Conservation (phyloP, 345 rosid genomes). For the Xanthoceras sorbifolium region DNA sequence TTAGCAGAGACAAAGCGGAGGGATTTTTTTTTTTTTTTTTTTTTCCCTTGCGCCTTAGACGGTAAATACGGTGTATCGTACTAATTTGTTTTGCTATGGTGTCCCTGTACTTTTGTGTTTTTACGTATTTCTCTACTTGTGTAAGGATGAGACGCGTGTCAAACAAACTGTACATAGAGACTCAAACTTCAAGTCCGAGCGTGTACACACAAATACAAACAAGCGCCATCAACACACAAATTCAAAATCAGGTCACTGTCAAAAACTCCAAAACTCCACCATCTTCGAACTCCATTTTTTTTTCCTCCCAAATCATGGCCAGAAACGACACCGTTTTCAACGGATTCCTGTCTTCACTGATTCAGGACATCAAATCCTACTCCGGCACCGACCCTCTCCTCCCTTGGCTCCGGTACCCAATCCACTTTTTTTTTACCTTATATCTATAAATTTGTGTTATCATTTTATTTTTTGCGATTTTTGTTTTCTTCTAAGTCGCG, state of each 20-base stretch:
- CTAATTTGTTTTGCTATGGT: background rate
- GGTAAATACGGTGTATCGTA: background rate
- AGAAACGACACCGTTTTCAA: constrained; percentile 32
- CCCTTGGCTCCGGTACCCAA: constrained; percentile 85
- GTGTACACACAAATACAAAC: background rate
- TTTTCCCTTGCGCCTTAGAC: too few species aligned
- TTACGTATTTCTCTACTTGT: background rate
- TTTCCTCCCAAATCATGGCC: background rate
- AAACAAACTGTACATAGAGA: background rate
- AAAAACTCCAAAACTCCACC: background rate
- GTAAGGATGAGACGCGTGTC: background rate
- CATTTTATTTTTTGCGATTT: background rate
- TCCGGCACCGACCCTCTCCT: constrained; percentile 80
- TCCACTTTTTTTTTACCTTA: background rate
- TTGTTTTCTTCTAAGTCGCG: background rate
- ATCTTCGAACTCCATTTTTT: background rate
- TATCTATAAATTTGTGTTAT: constrained; percentile 3
- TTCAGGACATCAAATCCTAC: constrained; percentile 80
- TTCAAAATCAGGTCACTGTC: constrained; percentile 17
- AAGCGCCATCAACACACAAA: constrained; percentile 11
- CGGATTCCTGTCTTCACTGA: constrained; percentile 62
- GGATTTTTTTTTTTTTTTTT: too few species aligned
- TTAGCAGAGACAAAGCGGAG: background rate
- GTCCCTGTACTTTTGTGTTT: background rate
- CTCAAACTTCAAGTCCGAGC: background rate